Base-by-base conservation (phyloP, 345 rosid species). In the Ceriops decandra region DNA sequence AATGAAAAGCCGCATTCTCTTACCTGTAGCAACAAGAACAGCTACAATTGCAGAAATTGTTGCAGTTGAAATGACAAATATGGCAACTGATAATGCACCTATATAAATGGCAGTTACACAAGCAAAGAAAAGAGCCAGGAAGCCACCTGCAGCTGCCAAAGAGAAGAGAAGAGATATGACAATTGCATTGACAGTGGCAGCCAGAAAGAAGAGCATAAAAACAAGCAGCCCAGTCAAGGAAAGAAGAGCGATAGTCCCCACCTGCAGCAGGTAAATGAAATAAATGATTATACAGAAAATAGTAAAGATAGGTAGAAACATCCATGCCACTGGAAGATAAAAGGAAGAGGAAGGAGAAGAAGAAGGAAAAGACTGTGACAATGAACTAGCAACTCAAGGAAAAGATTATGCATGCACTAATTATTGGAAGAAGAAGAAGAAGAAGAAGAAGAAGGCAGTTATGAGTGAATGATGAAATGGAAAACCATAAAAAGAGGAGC, bases 101-200 rank as follows among this genome's bases (percentile, higher is more conserved):
- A 95, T 81, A 75, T 89, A 95, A 38, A 90, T 53, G 31, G 86
- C 91, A 16, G 96, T 76, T 52, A 89, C 76, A 73, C 84, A 85
- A 42, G 84, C 78, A 62, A 87, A 83, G 85, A 90, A 95, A 31
- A 95, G 64, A 67, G 97, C 93, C 83, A 95, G 78, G 82, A 91
- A 86, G 27, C 96, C 90, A 42, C 97, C 96, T 16, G 89, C 97
- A n/a, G 86, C 87, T 16, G 96, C 97, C 78, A 95, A 73, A 70
- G 97, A 87, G 76, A 95, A 56, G 68, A 95, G 78, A 72, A 95
- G 86, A 60, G 95, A 90, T 26, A 95, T 60, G 47, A 88, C 64
- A 65, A 91, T 79, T 36, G 96, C 95, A 74, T 88, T 91, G 60
- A 64, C 71, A 35, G 96, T 89, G 28, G 99, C 97, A 57, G 87